Base-by-base conservation (phyloP, 352 stramenopile genomes). In the Phytophthora palmivora region DNA sequence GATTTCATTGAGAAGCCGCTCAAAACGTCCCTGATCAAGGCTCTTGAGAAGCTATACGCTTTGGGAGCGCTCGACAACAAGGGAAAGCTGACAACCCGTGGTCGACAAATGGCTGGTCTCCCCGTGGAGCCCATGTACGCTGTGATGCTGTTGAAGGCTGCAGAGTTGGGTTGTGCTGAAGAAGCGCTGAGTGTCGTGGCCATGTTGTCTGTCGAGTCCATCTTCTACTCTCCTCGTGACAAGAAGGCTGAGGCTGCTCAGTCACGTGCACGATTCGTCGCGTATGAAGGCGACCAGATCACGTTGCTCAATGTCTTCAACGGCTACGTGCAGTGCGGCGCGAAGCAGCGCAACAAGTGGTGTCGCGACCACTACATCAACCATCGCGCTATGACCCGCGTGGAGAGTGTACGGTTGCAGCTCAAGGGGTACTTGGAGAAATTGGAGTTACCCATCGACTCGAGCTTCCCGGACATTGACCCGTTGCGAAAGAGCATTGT, bases 161-260 rank as follows among this genome's bases (percentile, higher is more conserved):
- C 82, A 4, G 85, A 94, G 28, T 60, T 96, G 15, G 75, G 70
- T 6, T 97, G 91, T 56, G 85, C 79, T 1, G 80, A 95, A 38
- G 87, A 97, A 62, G 86, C 88, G 18, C 68, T 96, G 32, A 96
- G 78, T 36, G 85, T 97, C 7, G 89, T 94, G 14, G 82, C 89
- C 12, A 97, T 97, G 91, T 73, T 96, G 21, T 94, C 81, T 21
- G 88, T 97, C 15, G 91, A 97, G 61, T 92, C 83, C 10, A 92
- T 96, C 42, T 97, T 97, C 63, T 95, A 91, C 54, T 93, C 84
- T 22, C 87, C 87, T 34, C 72, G 82, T 0, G 85, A 95, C 69
- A 91, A 92, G 76, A 94, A 95, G 51, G 82, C 82, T 8, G 81
- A 93, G 47, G 87, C 87, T 0, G 87, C 87, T 24, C 82, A 92